Evolutionary conservation across 2,329 filamentous ascomycete genomes (phyloP), one percentile per base, ranked within the genome.

Genomic region (Aspergillus sp.): DNA sequence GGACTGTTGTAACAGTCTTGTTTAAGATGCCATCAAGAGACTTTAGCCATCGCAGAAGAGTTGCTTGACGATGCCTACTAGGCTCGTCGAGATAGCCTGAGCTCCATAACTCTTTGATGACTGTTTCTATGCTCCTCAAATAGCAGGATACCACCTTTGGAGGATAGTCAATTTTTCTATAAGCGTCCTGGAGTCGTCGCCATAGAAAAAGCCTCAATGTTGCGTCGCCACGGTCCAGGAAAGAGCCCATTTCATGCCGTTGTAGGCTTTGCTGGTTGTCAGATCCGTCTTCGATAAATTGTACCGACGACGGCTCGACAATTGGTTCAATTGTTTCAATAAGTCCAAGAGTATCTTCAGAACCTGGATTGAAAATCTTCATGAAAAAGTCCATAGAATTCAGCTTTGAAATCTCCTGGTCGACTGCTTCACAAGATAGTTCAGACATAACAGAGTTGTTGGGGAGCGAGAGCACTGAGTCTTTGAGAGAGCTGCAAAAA

Each of bases 331-430:
- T 78, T 26, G 88, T 95, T 68, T 97, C 92, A 57, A 99, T 97
- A 18, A 97, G 85, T 5, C 88, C 83, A 12, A 93, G 84, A 0
- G 93, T 90, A 64, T 97, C 88, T 47, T 88, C 86, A 57, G 88
- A 84, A 56, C 95, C 89, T 38, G 92, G 87, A 58, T 90, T 89
- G 70, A 98, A 98, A 0, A 99, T 84, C 38, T 88, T 90, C 50
- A 92, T 82, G 74, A 99, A 98, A 72, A 98, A 98, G 69, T 97
- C 93, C 85, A 96, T 95, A 0, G 93, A 98, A 13, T 91, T 96
- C 34, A 98, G 82, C 66, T 93, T 92, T 12, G 91, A 93, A 24
- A 97, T 89, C 70, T 99, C 93, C 54, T 91, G 87, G 61, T 98
- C 93, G 7, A 95, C 88, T 0, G 91, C 90, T n/a, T 84, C 82